Percentiles rank a stretch among this genome's conserved stretches.
Evolutionary conservation across 768 basidiomycete species (phyloP).

Genomic region (Boletus patriciae): DNA sequence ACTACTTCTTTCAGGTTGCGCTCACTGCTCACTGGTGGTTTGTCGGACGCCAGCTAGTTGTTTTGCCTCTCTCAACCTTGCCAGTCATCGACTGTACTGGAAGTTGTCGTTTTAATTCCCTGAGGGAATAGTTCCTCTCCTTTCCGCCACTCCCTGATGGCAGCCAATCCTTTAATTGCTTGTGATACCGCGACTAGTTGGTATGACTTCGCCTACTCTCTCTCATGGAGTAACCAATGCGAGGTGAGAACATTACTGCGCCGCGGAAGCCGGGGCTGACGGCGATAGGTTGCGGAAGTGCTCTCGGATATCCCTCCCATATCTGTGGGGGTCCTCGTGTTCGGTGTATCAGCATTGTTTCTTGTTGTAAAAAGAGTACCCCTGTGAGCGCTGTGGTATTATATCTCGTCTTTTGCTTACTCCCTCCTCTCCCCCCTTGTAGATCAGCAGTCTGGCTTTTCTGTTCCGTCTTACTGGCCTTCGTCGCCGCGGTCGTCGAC

Average conservation of each 20-base stretch:
- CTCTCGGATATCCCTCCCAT: constrained; percentile 68
- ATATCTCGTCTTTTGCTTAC: constrained; percentile 1
- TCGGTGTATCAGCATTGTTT: constrained; percentile 59
- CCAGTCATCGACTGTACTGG: constrained; percentile 5
- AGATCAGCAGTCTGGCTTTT: constrained; percentile 56
- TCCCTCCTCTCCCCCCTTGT: not conserved
- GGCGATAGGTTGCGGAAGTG: constrained; percentile 50
- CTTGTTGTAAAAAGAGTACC: constrained; percentile 51
- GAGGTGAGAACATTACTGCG: constrained; percentile 39
- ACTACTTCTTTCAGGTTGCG: not conserved
- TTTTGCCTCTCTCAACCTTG: not conserved
- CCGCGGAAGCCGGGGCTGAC: constrained; percentile 5
- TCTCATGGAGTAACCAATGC: constrained; percentile 42
- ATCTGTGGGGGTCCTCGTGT: constrained; percentile 61
- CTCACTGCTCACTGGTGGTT: constrained; percentile 4
- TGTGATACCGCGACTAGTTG: constrained; percentile 14
- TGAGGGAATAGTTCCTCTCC: constrained; percentile 13
- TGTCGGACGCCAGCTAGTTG: constrained; percentile 4
- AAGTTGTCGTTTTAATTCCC: constrained; percentile 1
- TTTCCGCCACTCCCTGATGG: constrained; percentile 23
- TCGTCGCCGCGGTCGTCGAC: constrained; percentile 63
- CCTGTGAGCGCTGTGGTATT: constrained; percentile 40
- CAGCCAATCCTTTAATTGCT: constrained; percentile 8
- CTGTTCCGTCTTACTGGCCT: constrained; percentile 56
- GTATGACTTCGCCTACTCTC: constrained; percentile 30